Evolutionary conservation across 2,329 filamentous ascomycete species (phyloP), one percentile per base, ranked within the genome.

Genomic region (Penicillium sp.): DNA sequence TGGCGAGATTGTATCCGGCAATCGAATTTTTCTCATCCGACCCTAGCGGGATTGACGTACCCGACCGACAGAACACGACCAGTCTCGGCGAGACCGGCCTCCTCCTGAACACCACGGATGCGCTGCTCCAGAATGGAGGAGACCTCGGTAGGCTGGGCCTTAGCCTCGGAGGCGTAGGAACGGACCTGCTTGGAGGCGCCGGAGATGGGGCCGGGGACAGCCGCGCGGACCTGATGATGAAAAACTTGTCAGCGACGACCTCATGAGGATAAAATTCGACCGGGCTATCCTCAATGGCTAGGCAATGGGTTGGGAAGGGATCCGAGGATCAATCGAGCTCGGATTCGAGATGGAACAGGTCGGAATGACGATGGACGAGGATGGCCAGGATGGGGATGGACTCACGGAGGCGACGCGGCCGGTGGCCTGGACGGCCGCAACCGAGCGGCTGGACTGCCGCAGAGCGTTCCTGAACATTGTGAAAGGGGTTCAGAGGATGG

Each of bases 41-140:
- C 51, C 45, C 47, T 46, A 50, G 49, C 52, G 47, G 49, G 53
- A 50, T 46, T 51, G 55, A 85, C 89, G 73, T 94, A 97, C 91
- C 91, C 91, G 75, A 98, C 89, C 70, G 90, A 96, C 67, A 98
- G 85, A 70, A 98, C 93, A 78, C 91, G 89, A 72, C 93, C 93
- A 71, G 93, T 98, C 86, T 98, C 93, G 74, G 93, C 89, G 67
- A 98, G 87, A 74, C 82, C 84, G 71, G 88, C 81, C 81, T 97
- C 93, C 79, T 97, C 93, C 77, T 95, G 87, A 64, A 97, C 89
- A 81, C 93, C 93, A 73, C 93, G 88, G 71, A 98, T 98, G 77
- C 90, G 84, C 84, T 97, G 91, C 81, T 97, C 93, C 72, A 98
- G 87, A 76, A 98, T 97, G 65, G 91, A 96, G 65, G 93, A 97